Conservation (phyloP, 2,329 filamentous ascomycete species). For the Incumbomyces lentus region DNA sequence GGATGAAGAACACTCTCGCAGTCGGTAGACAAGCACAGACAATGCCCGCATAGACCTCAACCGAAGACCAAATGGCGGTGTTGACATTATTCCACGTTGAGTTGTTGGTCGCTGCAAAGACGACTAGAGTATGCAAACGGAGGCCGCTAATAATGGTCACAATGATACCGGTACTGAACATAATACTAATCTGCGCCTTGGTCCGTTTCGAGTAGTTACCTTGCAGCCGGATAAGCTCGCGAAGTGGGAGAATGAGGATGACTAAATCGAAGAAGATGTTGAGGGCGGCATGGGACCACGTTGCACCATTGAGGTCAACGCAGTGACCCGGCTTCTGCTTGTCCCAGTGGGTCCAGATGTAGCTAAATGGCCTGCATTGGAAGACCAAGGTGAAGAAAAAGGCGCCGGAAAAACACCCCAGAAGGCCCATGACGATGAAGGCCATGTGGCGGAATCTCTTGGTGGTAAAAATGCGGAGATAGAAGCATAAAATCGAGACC, state of each 20-base stretch:
- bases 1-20: constrained; percentile 1
- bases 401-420: constrained; percentile 22
- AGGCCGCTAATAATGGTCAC: constrained; percentile 3
- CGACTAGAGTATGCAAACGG: background rate
- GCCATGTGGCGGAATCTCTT: constrained; percentile 26
- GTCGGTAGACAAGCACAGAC: constrained; percentile 11
- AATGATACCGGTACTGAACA: constrained; percentile 27
- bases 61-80: background rate
- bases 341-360: constrained; percentile 33
- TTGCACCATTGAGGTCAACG: constrained; percentile 30
- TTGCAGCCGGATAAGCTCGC: constrained; percentile 18
- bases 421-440: constrained; percentile 26
- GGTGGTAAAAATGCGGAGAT: constrained; percentile 35
- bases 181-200: constrained; percentile 26
- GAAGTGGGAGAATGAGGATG: constrained; percentile 24
- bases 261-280: constrained; percentile 26
- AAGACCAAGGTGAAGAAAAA: constrained; percentile 27
- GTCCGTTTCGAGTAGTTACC: constrained; percentile 23
- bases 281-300: constrained; percentile 27
- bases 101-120: constrained; percentile 1
- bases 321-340: constrained; percentile 26
- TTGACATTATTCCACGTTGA: constrained; percentile 2
- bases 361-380: constrained; percentile 29
- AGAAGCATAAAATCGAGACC: constrained; percentile 28
- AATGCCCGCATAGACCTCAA: constrained; percentile 9